Evolutionary conservation across 306 rosid species (phyloP), one percentile per base, ranked within the genome.

Genomic region (Adenanthera pavonina): DNA sequence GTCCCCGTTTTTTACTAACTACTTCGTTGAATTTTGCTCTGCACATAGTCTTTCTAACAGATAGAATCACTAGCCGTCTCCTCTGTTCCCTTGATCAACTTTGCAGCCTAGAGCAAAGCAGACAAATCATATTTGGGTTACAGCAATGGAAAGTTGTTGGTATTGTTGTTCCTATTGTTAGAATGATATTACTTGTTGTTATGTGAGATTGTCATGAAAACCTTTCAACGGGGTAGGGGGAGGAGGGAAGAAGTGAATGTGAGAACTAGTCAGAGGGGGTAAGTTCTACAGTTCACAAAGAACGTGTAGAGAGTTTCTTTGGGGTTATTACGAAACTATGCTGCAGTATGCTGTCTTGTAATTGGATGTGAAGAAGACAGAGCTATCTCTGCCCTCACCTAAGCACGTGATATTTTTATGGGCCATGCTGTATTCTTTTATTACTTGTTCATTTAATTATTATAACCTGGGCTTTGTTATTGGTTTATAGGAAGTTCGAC

Each of bases 401-500:
- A 30, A 65, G 60, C 56, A 20, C 59, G 30, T 34, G n/a, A 17
- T 72, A 19, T 69, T 17, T 25, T 52, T 73, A 17, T 80, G 40
- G 14, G 47, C 33, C 15, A 44, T 60, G 79, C 75, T 85, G 8
- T 76, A 52, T 7, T 52, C 25, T 68, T 80, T 66, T 44, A 7
- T 19, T 80, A 77, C 77, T 72, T 77, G 38, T 69, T 76, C 35
- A 56, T 79, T 33, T 74, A 36, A 69, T 59, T 66, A 2, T 44
- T 77, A 44, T 76, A 76, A 71, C 69, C 69, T 19, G 79, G 79
- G 15, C 72, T 65, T 72, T 59, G 57, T 69, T 36, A 81, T 47
- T 82, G 6, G 60, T 74, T 69, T 40, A 81, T 65, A 82, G 87
- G 89, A 82, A 83, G 81, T 60, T 41, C 44, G 82, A 52, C 75